These are phyloP conservation scores for Apiotrichum veenhuisii DNA, from an alignment of 1,284 basidiomycete species.

Conservation along the genomic window DNA sequence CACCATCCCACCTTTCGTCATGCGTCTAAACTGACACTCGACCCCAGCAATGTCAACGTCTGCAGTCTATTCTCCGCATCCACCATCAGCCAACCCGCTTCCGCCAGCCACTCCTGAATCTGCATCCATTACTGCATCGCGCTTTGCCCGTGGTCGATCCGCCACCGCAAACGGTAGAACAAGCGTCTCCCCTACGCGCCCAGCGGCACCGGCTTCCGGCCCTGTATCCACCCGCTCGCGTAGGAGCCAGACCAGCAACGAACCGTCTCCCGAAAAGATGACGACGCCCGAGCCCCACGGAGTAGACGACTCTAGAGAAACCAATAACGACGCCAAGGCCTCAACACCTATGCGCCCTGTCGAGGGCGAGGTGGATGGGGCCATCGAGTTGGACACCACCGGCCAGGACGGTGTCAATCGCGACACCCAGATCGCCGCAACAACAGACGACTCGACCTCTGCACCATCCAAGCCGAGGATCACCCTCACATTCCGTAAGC, in stretches of 20 bases:
- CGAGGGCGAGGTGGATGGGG: background rate
- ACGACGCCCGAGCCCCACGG: background rate
- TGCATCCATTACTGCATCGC: background rate
- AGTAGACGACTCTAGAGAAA: background rate
- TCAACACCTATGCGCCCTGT: background rate
- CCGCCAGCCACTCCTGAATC: background rate
- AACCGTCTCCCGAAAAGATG: conserved; percentile 19
- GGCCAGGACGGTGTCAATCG: background rate
- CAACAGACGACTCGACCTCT: background rate
- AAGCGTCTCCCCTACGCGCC: conserved; percentile 16
- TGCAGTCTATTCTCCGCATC: conserved; percentile 17
- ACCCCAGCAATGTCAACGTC: conserved; percentile 16
- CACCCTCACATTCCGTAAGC: conserved; percentile 12
- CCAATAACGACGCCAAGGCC: background rate
- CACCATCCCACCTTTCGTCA: background rate
- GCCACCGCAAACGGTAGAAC: background rate
- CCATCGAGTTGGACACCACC: background rate
- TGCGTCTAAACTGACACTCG: background rate
- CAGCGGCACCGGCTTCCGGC: conserved; percentile 5
- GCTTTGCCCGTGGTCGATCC: conserved; percentile 12
- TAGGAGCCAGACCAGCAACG: conserved; percentile 13
- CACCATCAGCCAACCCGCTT: conserved; percentile 4
- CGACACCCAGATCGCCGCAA: background rate
- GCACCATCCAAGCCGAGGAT: conserved; percentile 7
- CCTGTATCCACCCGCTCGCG: conserved; percentile 10